Percentiles rank a stretch among this genome's conserved stretches.
Conservation (phyloP, 352 stramenopile genomes). For the Globisporangium megalacanthum region DNA sequence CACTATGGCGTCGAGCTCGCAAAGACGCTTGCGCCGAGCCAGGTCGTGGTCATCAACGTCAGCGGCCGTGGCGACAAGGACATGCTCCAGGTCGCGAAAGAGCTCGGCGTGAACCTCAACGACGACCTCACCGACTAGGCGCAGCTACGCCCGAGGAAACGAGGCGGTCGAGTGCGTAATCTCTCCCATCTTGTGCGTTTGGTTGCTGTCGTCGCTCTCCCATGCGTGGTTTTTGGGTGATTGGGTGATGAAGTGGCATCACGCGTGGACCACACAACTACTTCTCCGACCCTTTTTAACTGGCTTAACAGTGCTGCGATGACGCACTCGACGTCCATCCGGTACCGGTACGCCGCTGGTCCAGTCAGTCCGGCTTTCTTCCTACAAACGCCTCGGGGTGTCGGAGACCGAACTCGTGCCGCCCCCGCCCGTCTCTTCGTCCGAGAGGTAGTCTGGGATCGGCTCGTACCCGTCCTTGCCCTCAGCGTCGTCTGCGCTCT, state of each 20-base stretch:
- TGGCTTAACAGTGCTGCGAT: background rate
- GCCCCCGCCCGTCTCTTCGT: slow-evolving; percentile 29
- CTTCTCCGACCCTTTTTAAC: background rate
- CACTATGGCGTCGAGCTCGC: slow-evolving; percentile 93
- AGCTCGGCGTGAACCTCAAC: slow-evolving; percentile 91
- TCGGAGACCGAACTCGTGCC: slow-evolving; percentile 1
- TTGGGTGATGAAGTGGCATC: no score
- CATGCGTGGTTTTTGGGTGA: no score
- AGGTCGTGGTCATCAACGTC: slow-evolving; percentile 97
- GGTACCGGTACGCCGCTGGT: no score
- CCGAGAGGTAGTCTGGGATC: slow-evolving; percentile 63
- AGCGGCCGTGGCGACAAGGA: slow-evolving; percentile 98
- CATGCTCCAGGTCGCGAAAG: slow-evolving; percentile 97
- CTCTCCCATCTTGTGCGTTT: background rate
- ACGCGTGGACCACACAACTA: no score
- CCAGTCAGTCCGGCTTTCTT: no score
- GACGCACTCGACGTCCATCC: background rate
- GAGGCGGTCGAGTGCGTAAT: background rate
- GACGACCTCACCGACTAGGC: slow-evolving; percentile 70
- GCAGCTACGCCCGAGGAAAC: no score
- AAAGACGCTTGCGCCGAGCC: slow-evolving; percentile 79
- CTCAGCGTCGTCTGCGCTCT: slow-evolving; percentile 60
- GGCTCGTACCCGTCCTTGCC: slow-evolving; percentile 70
- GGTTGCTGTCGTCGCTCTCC: no score
- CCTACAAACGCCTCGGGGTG: slow-evolving; percentile 8